Base-by-base conservation (phyloP, 352 stramenopile genomes). In the Phytophthora multivora region DNA sequence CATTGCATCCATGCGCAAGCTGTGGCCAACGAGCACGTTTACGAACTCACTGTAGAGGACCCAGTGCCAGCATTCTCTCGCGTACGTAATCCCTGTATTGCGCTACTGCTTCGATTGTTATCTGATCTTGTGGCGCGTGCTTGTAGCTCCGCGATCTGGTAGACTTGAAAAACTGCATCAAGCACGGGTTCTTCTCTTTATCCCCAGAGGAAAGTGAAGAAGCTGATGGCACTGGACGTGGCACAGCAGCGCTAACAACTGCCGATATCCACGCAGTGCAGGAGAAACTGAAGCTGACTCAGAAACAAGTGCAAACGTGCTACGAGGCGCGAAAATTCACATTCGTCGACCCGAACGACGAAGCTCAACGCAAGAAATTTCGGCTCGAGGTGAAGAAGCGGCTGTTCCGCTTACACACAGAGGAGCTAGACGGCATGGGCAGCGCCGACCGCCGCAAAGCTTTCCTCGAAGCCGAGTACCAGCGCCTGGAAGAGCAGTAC, bases 31-130 rank as follows among this genome's bases (percentile, higher is more conserved):
- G 47, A 62, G 12, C 72, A 70, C 23, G 77, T 96, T 7, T 91
- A 93, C 61, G 85, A 96, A 59, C 68, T 96, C 15, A 96, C 87
- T 0, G 85, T 96, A 42, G 87, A 96, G 53, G 87, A 96, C 57
- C 87, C 87, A 0, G 83, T 93, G 9, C 82, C 87, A 11, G 87
- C 80, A 5, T 96, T 96, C 51, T 68, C 81, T 21, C 79, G 63
- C 48, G 82, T 90, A 56, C 45, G 68, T 75, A 53, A 49, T 18
- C 9, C 16, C n/a, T 50, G 23, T 12, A 47, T 38, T 23, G 8
- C 10, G 13, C 30, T 43, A 12, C 35, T 57, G 15, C 47, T 15
- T 13, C 12, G 45, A 21, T 26, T 12, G 49, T 38, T 19, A 51
- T 19, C 15, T 6, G 21, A 33, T 16, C 36, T 11, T 33, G 16